phyloP scores from a whole-genome alignment of 768 basidiomycete genomes.

The Kwoniella sp. region DNA sequence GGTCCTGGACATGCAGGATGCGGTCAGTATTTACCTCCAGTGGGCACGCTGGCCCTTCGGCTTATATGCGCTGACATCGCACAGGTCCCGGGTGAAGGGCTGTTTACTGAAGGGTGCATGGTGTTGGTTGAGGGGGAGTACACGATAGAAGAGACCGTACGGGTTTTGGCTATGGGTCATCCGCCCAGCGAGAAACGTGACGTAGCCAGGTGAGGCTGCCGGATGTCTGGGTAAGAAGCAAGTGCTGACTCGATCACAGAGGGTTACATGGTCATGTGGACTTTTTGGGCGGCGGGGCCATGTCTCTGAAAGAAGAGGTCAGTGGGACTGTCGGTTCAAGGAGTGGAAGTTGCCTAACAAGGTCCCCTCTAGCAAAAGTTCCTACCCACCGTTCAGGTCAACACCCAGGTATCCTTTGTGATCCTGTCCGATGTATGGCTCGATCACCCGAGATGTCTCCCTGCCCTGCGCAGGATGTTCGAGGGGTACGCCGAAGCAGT shows the following conservation, averaged over 20 bases:
- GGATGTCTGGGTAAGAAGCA: neutral
- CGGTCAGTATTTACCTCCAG: constrained; percentile 56
- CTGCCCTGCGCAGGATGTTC: constrained; percentile 76
- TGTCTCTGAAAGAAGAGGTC: constrained; percentile 86
- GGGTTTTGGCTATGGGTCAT: constrained; percentile 91
- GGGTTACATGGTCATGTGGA: constrained; percentile 95
- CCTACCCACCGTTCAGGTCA: constrained; percentile 40
- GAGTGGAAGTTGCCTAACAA: neutral
- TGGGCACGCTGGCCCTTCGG: neutral
- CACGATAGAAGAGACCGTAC: constrained; percentile 80
- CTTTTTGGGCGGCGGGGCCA: constrained; percentile 90
- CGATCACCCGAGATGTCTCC: constrained; percentile 76
- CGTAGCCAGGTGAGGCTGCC: constrained; percentile 64
- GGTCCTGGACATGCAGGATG: constrained; percentile 76
- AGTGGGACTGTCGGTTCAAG: constrained; percentile 33
- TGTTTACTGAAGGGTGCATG: constrained; percentile 95
- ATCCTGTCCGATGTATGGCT: constrained; percentile 95
- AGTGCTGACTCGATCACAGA: constrained; percentile 51
- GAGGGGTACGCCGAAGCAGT: constrained; percentile 68
- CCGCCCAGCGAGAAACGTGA: constrained; percentile 90
- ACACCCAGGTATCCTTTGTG: constrained; percentile 72
- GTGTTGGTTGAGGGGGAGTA: constrained; percentile 95
- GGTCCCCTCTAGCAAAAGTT: constrained; percentile 44
- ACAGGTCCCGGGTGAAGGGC: constrained; percentile 82
- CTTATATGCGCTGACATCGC: neutral